Base-by-base conservation (phyloP, 2,329 filamentous ascomycete genomes). In the Aureobasidium melanogenum region DNA sequence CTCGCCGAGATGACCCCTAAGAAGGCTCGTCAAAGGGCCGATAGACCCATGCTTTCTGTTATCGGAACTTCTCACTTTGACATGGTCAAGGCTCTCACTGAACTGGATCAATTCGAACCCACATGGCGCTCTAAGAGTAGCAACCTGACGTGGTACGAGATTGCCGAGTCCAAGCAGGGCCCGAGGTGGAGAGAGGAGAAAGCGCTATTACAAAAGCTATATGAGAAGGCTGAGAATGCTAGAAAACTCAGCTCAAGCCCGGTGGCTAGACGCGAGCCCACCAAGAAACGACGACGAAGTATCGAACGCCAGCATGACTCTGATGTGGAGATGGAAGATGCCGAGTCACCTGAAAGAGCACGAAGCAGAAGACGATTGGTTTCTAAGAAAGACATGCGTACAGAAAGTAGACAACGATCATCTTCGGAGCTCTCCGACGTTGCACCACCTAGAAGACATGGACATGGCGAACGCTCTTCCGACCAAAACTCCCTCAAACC, bases 151-250 rank as follows among this genome's bases (percentile, higher is more conserved):
- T 99, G 97, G 72, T 88, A 85, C 68, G 91, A 99, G 65, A 86
- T 97, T 64, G 91, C 94, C 1, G 84, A 88, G 67, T 86, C 90
- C 51, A 85, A 91, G 43, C 86, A 86, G 66, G 93, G 94, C 0
- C 89, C 92, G 8, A 88, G 90, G 63, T 97, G 92, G 91, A 87
- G 93, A 71, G 86, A 93, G 64, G 94, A 99, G 72, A 86, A 88
- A 65, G 84, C 91, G 46, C 78, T 95, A 60, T 74, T 99, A 52
- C 92, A 92, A 71, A 82, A 86, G 41, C 84, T 88, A 3, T 91
- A 86, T 66, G 87, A 91, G 62, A 82, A 83, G 32, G 62, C 63
- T 50, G 24, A 64, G 32, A 57, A 44, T 54, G 55, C 36, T 39
- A 64, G 64, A 15, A 65, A 69, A 54, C 66, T 68, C 24, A 73